Percentiles rank a stretch among this genome's conserved stretches.
Conservation (phyloP, 2,329 filamentous ascomycete genomes). For the Fonsecaea erecta region DNA sequence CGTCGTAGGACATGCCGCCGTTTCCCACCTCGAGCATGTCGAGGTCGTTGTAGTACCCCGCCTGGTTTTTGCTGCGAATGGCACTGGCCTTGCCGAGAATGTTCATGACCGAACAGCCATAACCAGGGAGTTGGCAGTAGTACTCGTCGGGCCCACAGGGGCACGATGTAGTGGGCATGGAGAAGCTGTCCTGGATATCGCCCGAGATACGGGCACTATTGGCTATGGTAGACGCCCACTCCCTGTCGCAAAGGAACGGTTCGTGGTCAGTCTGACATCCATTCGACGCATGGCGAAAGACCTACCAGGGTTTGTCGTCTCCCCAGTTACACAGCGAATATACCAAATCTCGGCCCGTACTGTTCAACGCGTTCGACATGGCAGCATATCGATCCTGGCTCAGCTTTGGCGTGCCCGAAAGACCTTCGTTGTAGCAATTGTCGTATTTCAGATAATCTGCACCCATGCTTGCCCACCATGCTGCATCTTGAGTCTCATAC, state of each 20-base stretch:
- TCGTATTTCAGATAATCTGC: constrained; percentile 56
- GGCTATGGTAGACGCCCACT: constrained; percentile 54
- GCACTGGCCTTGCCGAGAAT: constrained; percentile 56
- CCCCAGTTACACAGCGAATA: constrained; percentile 60
- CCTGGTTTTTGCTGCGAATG: constrained; percentile 46
- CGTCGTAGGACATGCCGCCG: constrained; percentile 47
- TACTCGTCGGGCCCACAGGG: constrained; percentile 48
- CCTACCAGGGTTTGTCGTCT: constrained; percentile 48
- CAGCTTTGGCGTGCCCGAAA: constrained; percentile 53
- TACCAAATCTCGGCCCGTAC: constrained; percentile 52
- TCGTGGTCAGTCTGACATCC: not conserved
- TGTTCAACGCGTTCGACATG: constrained; percentile 56
- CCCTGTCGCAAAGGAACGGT: constrained; percentile 31
- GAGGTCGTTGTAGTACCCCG: constrained; percentile 54
- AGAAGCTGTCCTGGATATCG: constrained; percentile 55
- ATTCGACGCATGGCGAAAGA: not conserved
- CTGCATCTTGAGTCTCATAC: constrained; percentile 59
- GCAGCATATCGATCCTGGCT: constrained; percentile 54
- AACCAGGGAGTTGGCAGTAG: constrained; percentile 52
- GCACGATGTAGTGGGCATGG: constrained; percentile 49
- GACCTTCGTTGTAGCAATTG: constrained; percentile 62
- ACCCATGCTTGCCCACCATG: constrained; percentile 58
- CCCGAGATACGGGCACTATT: constrained; percentile 55
- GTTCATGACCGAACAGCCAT: constrained; percentile 56
- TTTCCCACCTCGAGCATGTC: constrained; percentile 52